A percentile compares a stretch with the other conserved stretches of the same genome.
phyloP scores from a whole-genome alignment of 2,329 filamentous ascomycete species.

The Alternaria dauci region DNA sequence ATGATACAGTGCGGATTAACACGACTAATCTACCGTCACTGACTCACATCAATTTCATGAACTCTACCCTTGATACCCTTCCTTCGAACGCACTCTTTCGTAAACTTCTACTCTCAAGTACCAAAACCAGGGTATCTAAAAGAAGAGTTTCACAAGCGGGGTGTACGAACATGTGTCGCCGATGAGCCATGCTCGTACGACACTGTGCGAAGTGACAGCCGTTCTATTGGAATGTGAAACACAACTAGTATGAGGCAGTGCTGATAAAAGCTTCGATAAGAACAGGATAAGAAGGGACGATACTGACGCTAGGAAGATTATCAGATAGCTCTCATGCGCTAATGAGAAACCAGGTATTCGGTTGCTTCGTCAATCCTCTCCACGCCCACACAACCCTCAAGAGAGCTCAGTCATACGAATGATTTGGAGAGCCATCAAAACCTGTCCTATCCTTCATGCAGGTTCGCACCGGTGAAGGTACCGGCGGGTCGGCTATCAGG shows the following conservation, averaged over 20 bases:
- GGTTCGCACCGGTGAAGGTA: not conserved
- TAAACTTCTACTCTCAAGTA: not conserved
- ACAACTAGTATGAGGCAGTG: not conserved
- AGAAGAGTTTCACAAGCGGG: not conserved
- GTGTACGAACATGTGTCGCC: not conserved
- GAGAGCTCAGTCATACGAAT: not conserved
- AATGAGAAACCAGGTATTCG: not conserved
- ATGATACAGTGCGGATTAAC: not conserved
- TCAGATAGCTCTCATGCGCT: not conserved
- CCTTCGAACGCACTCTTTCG: not conserved
- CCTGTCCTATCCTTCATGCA: not conserved
- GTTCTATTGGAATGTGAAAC: not conserved
- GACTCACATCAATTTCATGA: not conserved
- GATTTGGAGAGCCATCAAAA: not conserved
- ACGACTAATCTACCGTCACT: not conserved
- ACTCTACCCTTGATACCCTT: not conserved
- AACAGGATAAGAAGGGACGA: not conserved
- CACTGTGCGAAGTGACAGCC: not conserved
- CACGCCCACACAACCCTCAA: not conserved
- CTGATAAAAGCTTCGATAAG: not conserved
- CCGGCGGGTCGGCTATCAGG: not conserved
- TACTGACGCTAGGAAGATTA: not conserved
- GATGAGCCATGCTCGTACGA: not conserved
- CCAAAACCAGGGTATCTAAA: not conserved
- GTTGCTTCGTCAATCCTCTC: no score